Base-by-base conservation (phyloP, 2,329 filamentous ascomycete genomes). In the Fusarium miscanthi region DNA sequence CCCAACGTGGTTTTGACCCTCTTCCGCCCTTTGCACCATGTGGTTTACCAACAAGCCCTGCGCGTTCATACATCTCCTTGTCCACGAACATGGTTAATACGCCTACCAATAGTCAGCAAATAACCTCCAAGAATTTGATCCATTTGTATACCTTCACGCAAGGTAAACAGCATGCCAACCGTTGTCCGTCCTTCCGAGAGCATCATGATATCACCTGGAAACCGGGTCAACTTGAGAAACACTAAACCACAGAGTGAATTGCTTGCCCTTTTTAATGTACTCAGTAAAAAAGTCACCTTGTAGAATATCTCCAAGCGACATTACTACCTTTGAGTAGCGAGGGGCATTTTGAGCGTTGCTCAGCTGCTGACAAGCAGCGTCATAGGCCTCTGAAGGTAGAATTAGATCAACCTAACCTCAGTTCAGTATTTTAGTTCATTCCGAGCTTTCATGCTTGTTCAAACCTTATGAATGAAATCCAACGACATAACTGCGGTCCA, bases 41-140 rank as follows among this genome's bases (percentile, higher is more conserved):
- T 23, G 92, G 87, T 71, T 90, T 91, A 2, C 95, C 95, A 2
- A 91, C 88, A 1, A 99, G 85, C 0, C 96, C 96, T 51, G 92
- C 91, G 52, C 91, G 88, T 81, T 98, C 94, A 80, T 95, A 98
- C 1, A 89, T 90, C 59, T 94, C 90, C 74, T 92, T 94, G 71
- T 94, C 92, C 31, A 98, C 86, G 75, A 94, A 92, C 75, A 99
- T 86, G 8, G 87, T 89, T 38, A 99, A 85, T 2, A 88, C 83
- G 1, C 94, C 94, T 93, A 6, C 10, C 5, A 12, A 51, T 3
- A 8, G 30, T 61, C 13, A 78, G 62, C 21, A 52, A 9, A 31
- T 56, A 38, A 40, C 9, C 17, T 38, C 21, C 46, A 45, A 31
- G 35, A 10, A 11, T 30, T 14, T 13, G 3, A 27, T 6, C 16